phyloP scores from a whole-genome alignment of 108 stramenopile genomes.

The Cyclostephanos invisitatus region DNA sequence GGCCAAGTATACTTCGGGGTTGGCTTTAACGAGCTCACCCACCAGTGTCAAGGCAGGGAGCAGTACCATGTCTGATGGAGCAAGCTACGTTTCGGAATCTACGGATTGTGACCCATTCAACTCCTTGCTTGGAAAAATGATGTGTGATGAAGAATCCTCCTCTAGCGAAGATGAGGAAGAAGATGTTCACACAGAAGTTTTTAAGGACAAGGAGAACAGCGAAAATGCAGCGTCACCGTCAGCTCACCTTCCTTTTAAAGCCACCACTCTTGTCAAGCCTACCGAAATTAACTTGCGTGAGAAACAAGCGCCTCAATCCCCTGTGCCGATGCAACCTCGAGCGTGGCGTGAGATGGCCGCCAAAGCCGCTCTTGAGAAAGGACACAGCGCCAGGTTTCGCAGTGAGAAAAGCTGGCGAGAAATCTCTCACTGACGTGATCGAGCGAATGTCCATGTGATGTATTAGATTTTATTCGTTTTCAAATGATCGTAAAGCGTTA shows the following conservation, averaged over 20 bases:
- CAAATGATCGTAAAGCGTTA: too few species aligned
- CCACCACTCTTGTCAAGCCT: conserved; percentile 33
- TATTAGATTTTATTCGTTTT: too few species aligned
- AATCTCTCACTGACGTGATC: background rate
- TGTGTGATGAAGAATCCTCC: conserved; percentile 15
- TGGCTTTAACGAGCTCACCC: background rate
- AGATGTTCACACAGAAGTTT: background rate
- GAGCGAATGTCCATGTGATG: too few species aligned
- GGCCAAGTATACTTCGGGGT: conserved; percentile 14
- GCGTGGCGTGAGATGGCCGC: conserved; percentile 72
- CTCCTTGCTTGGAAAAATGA: conserved; percentile 34
- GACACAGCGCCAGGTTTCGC: conserved; percentile 9
- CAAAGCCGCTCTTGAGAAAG: conserved; percentile 11
- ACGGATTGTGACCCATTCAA: conserved; percentile 44
- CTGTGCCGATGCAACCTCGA: conserved; percentile 48
- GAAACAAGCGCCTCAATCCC: conserved; percentile 21
- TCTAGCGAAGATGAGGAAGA: conserved; percentile 13
- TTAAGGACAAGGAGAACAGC: conserved; percentile 16
- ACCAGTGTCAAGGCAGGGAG: background rate
- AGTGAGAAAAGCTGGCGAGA: conserved; percentile 14
- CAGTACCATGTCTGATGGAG: conserved; percentile 12
- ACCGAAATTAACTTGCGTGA: conserved; percentile 41
- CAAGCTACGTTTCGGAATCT: conserved; percentile 37
- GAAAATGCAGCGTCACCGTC: background rate
- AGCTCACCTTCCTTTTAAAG: conserved; percentile 28